Conservation (phyloP, 73 alveolate genomes). For the Paramecium sonneborni region DNA sequence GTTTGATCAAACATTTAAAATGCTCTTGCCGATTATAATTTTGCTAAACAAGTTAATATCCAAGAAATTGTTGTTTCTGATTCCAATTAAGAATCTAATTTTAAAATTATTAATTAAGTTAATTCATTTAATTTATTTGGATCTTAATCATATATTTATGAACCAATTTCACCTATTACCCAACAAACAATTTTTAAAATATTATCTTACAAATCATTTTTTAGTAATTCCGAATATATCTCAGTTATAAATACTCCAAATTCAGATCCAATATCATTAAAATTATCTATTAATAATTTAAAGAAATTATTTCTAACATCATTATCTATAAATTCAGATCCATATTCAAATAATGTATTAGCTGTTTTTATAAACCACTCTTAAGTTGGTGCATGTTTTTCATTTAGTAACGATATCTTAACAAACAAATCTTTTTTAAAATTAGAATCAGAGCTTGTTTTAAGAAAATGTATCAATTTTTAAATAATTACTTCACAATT, state of each 20-base stretch:
- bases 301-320: slow-evolving; percentile 64
- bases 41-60: slow-evolving; percentile 59
- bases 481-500: slow-evolving; percentile 96
- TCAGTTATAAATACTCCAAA: slow-evolving; percentile 59
- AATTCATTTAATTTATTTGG: slow-evolving; percentile 38
- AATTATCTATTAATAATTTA: slow-evolving; percentile 60
- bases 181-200: slow-evolving; percentile 50
- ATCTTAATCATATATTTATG: slow-evolving; percentile 58
- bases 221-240: slow-evolving; percentile 43
- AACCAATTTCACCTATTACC: slow-evolving; percentile 68
- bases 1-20: slow-evolving; percentile 63
- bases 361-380: slow-evolving; percentile 65
- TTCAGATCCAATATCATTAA: slow-evolving; percentile 51
- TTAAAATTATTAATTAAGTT: neutral
- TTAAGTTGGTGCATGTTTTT: slow-evolving; percentile 64
- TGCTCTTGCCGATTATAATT: slow-evolving; percentile 58
- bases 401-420: slow-evolving; percentile 53
- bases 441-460: slow-evolving; percentile 49
- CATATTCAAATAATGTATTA: slow-evolving; percentile 59
- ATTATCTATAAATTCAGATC: slow-evolving; percentile 59
- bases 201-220: slow-evolving; percentile 38
- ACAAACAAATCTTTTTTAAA: slow-evolving; percentile 56
- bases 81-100: slow-evolving; percentile 40
- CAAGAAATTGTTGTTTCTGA: slow-evolving; percentile 38
- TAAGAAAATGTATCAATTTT: slow-evolving; percentile 77